These are phyloP conservation scores for Theobroma grandiflorum DNA, from an alignment of 441 rosid genomes.

Conservation along the genomic window DNA sequence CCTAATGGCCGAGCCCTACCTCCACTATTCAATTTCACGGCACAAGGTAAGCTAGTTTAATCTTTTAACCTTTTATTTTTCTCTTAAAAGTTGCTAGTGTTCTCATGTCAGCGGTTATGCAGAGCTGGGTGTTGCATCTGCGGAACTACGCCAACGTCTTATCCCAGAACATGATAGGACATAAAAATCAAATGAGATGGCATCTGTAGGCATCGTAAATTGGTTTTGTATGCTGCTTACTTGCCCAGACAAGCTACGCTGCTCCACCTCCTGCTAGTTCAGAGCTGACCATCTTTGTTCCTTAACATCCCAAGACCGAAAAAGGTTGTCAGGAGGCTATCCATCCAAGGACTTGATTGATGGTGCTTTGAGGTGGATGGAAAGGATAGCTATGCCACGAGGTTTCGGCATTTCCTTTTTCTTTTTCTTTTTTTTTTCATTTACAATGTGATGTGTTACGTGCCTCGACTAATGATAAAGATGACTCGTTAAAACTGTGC, in stretches of 20 bases:
- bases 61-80: neutral
- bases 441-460: constrained; percentile 27
- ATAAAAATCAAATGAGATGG: constrained; percentile 25
- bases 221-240: constrained; percentile 32
- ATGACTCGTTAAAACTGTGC: constrained; percentile 25
- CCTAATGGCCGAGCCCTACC: constrained; percentile 80
- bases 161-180: constrained; percentile 50
- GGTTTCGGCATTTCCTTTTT: constrained; percentile 31
- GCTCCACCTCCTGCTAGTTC: constrained; percentile 10
- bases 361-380: constrained; percentile 10
- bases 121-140: constrained; percentile 87
- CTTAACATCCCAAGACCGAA: neutral
- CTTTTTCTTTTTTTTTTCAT: constrained; percentile 21
- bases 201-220: constrained; percentile 20
- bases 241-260: constrained; percentile 26
- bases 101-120: constrained; percentile 32
- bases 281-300: neutral
- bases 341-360: neutral
- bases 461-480: constrained; percentile 25
- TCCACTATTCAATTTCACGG: constrained; percentile 76
- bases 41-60: constrained; percentile 53
- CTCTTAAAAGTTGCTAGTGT: constrained; percentile 10
- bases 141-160: constrained; percentile 63
- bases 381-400: constrained; percentile 17
- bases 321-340: neutral